Percentiles rank a stretch among this genome's conserved stretches.
Conservation (phyloP, 305 asterid species). For the Withania somnifera region DNA sequence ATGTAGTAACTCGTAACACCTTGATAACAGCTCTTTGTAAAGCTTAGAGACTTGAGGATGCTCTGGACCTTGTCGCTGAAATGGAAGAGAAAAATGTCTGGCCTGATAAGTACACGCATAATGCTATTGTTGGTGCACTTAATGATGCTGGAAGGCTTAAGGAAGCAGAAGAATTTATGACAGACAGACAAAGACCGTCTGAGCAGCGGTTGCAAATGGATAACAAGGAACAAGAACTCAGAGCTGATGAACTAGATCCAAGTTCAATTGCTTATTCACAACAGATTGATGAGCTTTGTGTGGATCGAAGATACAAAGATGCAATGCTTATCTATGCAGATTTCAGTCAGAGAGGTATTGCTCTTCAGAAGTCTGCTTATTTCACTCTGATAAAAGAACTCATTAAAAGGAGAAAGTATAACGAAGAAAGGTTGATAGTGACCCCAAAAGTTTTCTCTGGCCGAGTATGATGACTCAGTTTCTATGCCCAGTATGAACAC, state of each 20-base stretch:
- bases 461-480: not conserved
- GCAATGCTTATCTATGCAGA: slow-evolving; percentile 60
- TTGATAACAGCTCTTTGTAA: slow-evolving; percentile 62
- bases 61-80: slow-evolving; percentile 47
- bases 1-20: slow-evolving; percentile 16
- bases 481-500: not conserved
- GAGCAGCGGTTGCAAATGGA: slow-evolving; percentile 12
- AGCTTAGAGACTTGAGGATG: slow-evolving; percentile 58
- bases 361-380: slow-evolving; percentile 48
- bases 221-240: slow-evolving; percentile 13
- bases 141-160: slow-evolving; percentile 40
- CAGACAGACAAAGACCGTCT: slow-evolving; percentile 19
- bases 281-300: slow-evolving; percentile 59
- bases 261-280: slow-evolving; percentile 40
- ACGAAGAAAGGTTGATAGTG: slow-evolving; percentile 10
- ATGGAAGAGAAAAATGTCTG: slow-evolving; percentile 72
- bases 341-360: slow-evolving; percentile 43
- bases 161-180: slow-evolving; percentile 53
- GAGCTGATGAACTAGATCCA: slow-evolving; percentile 20
- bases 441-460: not conserved
- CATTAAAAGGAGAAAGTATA: slow-evolving; percentile 61
- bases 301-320: slow-evolving; percentile 69
- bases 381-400: slow-evolving; percentile 70
- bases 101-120: slow-evolving; percentile 60
- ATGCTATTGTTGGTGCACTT: slow-evolving; percentile 50